These are phyloP conservation scores for Lipomyces oligophaga DNA, from an alignment of 805 yeast species.

Conservation along the genomic window DNA sequence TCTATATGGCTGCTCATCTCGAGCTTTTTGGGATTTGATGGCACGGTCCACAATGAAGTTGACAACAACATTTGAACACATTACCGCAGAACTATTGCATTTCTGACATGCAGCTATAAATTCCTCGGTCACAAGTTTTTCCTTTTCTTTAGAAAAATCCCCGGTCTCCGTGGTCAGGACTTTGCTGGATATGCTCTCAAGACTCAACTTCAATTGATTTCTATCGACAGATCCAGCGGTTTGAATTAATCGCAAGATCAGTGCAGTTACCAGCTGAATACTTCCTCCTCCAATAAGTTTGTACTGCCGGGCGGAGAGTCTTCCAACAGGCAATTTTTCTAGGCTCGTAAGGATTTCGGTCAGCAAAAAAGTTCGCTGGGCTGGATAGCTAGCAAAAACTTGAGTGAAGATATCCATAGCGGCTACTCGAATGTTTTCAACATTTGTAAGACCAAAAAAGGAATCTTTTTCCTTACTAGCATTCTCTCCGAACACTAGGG, in stretches of 20 bases:
- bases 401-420: slow-evolving; percentile 29
- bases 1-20: slow-evolving; percentile 27
- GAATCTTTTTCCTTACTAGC: slow-evolving; percentile 33
- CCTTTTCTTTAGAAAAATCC: slow-evolving; percentile 19
- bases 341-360: slow-evolving; percentile 55
- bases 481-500: slow-evolving; percentile 43
- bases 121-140: slow-evolving; percentile 7
- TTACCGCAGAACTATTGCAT: slow-evolving; percentile 21
- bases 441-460: slow-evolving; percentile 28
- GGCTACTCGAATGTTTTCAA: slow-evolving; percentile 36
- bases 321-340: slow-evolving; percentile 48
- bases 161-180: background rate
- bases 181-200: background rate
- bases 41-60: slow-evolving; percentile 30
- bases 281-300: slow-evolving; percentile 45
- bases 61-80: slow-evolving; percentile 26
- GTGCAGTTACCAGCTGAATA: slow-evolving; percentile 48
- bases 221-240: slow-evolving; percentile 35
- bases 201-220: background rate
- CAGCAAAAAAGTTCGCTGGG: slow-evolving; percentile 58
- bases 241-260: slow-evolving; percentile 47
- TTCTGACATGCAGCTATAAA: slow-evolving; percentile 13
- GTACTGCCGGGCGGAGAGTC: slow-evolving; percentile 44
- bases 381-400: slow-evolving; percentile 33
- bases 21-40: slow-evolving; percentile 27